Percentiles rank a stretch among this genome's conserved stretches.
Conservation (phyloP, 805 yeast genomes). For the Yamadazyma takamatsuzukensis region DNA sequence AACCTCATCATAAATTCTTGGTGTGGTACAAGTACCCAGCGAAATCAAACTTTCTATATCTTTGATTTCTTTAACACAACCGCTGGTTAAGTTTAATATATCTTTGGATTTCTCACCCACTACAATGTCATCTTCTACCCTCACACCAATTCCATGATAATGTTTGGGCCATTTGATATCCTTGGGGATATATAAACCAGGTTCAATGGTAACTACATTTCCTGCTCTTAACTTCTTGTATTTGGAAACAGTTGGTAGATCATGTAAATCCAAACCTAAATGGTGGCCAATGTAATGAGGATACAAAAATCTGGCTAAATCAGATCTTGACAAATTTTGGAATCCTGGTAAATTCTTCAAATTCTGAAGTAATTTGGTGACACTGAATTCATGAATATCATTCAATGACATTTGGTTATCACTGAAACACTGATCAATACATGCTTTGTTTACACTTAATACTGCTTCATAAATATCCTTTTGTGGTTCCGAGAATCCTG, state of each 20-base stretch:
- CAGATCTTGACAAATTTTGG: constrained; percentile 44
- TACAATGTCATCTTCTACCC: constrained; percentile 92
- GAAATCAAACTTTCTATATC: constrained; percentile 73
- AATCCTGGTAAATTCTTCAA: constrained; percentile 70
- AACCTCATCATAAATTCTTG: constrained; percentile 33
- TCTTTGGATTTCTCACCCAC: constrained; percentile 60
- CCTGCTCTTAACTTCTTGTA: constrained; percentile 52
- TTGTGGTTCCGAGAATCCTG: constrained; percentile 74
- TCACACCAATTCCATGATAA: constrained; percentile 84
- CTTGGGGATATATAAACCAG: constrained; percentile 88
- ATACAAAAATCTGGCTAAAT: constrained; percentile 54
- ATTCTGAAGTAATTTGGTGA: constrained; percentile 55
- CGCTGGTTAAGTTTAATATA: constrained; percentile 58
- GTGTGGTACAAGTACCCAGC: constrained; percentile 53
- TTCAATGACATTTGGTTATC: constrained; percentile 52
- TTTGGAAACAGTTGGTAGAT: constrained; percentile 63
- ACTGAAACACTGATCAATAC: constrained; percentile 68
- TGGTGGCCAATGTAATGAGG: constrained; percentile 98
- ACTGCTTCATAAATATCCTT: constrained; percentile 87
- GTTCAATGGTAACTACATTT: constrained; percentile 92
- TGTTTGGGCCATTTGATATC: constrained; percentile 69
- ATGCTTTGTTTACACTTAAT: constrained; percentile 71
- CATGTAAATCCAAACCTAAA: constrained; percentile 89
- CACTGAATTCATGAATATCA: constrained; percentile 73
- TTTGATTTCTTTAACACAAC: constrained; percentile 79